phyloP scores from a whole-genome alignment of 1,284 basidiomycete species.

The Malassezia restricta region DNA sequence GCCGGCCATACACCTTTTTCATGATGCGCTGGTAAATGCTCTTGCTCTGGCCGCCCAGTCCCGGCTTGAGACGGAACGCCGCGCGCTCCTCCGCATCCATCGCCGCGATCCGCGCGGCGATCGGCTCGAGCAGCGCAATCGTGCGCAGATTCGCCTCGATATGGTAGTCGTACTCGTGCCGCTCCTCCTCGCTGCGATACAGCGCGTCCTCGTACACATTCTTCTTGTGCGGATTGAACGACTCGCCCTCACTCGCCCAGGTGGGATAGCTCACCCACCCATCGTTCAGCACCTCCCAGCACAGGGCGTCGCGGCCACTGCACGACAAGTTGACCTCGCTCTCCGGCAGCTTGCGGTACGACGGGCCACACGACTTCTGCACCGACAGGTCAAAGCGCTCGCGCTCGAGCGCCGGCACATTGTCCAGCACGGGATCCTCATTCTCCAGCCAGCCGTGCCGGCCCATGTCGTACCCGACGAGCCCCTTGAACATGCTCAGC shows the following conservation, averaged over 20 bases:
- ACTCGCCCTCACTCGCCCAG: slow-evolving; percentile 88
- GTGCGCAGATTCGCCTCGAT: slow-evolving; percentile 84
- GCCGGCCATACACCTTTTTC: slow-evolving; percentile 87
- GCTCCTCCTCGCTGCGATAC: slow-evolving; percentile 93
- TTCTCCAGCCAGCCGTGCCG: slow-evolving; percentile 53
- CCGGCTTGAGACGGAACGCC: slow-evolving; percentile 69
- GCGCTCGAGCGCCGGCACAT: slow-evolving; percentile 45
- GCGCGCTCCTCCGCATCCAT: slow-evolving; percentile 81
- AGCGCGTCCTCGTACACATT: slow-evolving; percentile 91
- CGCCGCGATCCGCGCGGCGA: slow-evolving; percentile 70
- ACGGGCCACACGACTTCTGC: slow-evolving; percentile 58
- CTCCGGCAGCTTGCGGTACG: slow-evolving; percentile 78
- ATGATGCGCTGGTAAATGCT: slow-evolving; percentile 84
- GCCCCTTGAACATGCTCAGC: slow-evolving; percentile 70
- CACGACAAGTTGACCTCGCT: slow-evolving; percentile 78
- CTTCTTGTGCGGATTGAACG: slow-evolving; percentile 91
- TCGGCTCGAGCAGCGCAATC: slow-evolving; percentile 80
- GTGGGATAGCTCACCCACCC: slow-evolving; percentile 76
- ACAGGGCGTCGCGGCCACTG: slow-evolving; percentile 85
- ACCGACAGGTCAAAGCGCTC: slow-evolving; percentile 42
- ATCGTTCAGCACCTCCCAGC: slow-evolving; percentile 75
- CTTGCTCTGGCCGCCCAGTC: slow-evolving; percentile 77
- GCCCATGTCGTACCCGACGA: slow-evolving; percentile 64
- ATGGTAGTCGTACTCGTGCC: slow-evolving; percentile 95
- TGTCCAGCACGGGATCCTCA: slow-evolving; percentile 48